A percentile compares a stretch with the other conserved stretches of the same genome.
Evolutionary conservation across 2,329 filamentous ascomycete genomes (phyloP).

Genomic region (Zelopaecilomyces penicillatus): DNA sequence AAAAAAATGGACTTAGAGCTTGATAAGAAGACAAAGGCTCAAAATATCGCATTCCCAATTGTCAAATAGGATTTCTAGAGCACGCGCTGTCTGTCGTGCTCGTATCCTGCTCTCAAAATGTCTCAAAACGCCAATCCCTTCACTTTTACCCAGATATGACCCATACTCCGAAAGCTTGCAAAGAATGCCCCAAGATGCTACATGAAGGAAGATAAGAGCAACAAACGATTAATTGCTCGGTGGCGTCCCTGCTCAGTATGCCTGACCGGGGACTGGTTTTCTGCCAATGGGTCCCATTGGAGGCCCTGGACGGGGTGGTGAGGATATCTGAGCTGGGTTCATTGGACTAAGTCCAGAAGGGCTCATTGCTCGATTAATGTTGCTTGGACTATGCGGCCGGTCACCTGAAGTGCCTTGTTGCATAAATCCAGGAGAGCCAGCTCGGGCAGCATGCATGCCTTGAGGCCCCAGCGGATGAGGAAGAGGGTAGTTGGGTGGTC

Average conservation of each 20-base stretch:
- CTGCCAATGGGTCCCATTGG: constrained; percentile 38
- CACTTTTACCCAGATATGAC: constrained; percentile 14
- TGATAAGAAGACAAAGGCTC: constrained; percentile 9
- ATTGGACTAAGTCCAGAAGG: constrained; percentile 39
- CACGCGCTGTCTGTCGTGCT: constrained; percentile 12
- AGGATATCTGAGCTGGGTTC: constrained; percentile 27
- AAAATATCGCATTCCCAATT: constrained; percentile 13
- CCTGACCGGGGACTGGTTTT: constrained; percentile 50
- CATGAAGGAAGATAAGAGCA: constrained; percentile 9
- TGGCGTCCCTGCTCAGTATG: constrained; percentile 26
- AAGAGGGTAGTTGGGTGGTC: constrained; percentile 20
- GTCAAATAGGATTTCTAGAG: constrained; percentile 15
- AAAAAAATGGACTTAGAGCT: constrained; percentile 4
- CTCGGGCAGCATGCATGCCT: constrained; percentile 20
- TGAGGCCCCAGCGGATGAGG: constrained; percentile 32
- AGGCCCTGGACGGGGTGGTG: constrained; percentile 21
- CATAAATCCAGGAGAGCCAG: constrained; percentile 38
- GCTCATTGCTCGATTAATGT: constrained; percentile 31
- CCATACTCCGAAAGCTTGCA: constrained; percentile 11
- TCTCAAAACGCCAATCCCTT: constrained; percentile 23
- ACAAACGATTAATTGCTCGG: background rate
- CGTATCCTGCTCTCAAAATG: constrained; percentile 12
- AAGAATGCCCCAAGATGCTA: constrained; percentile 9
- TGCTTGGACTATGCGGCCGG: constrained; percentile 34
- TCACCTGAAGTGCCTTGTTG: constrained; percentile 21